phyloP scores from a whole-genome alignment of 2,329 filamentous ascomycete species.

The Dactylellina haptotyla region DNA sequence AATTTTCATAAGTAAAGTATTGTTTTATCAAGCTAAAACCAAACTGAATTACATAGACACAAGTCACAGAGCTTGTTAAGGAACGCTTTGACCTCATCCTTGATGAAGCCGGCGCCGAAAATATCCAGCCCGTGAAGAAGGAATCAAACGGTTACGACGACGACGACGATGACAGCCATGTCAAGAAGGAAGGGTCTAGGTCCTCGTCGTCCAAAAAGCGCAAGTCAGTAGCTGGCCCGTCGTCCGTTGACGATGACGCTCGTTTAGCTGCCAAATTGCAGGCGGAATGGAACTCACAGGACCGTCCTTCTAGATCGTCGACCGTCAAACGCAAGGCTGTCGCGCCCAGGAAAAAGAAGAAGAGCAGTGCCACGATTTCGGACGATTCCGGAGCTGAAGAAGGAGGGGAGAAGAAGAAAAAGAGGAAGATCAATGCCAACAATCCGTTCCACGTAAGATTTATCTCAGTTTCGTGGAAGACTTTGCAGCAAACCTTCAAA shows the following conservation, averaged over 20 bases:
- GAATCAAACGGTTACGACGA: slow-evolving; percentile 62
- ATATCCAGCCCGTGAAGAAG: slow-evolving; percentile 59
- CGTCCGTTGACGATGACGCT: slow-evolving; percentile 79
- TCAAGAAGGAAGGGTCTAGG: slow-evolving; percentile 59
- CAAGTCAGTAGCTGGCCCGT: slow-evolving; percentile 63
- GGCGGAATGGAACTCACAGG: slow-evolving; percentile 82
- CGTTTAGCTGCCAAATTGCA: slow-evolving; percentile 87
- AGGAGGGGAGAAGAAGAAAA: slow-evolving; percentile 68
- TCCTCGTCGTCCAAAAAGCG: slow-evolving; percentile 59
- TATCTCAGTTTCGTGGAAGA: neutral
- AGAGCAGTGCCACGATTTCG: slow-evolving; percentile 79
- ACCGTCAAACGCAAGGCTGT: slow-evolving; percentile 76
- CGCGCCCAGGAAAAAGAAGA: slow-evolving; percentile 68
- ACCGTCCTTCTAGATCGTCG: slow-evolving; percentile 67
- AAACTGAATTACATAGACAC: slow-evolving; percentile 64
- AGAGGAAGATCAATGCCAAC: slow-evolving; percentile 77
- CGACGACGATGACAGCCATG: neutral
- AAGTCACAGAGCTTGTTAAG: slow-evolving; percentile 77
- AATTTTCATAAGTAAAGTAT: neutral
- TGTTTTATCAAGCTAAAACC: neutral
- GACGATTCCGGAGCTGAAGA: slow-evolving; percentile 65
- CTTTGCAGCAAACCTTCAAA: neutral
- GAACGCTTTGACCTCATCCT: slow-evolving; percentile 77
- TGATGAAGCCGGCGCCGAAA: slow-evolving; percentile 63
- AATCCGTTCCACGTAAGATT: slow-evolving; percentile 81